Percentiles rank a stretch among this genome's conserved stretches.
Evolutionary conservation across 2,329 filamentous ascomycete genomes (phyloP).

Genomic region (Aureobasidium sp.): DNA sequence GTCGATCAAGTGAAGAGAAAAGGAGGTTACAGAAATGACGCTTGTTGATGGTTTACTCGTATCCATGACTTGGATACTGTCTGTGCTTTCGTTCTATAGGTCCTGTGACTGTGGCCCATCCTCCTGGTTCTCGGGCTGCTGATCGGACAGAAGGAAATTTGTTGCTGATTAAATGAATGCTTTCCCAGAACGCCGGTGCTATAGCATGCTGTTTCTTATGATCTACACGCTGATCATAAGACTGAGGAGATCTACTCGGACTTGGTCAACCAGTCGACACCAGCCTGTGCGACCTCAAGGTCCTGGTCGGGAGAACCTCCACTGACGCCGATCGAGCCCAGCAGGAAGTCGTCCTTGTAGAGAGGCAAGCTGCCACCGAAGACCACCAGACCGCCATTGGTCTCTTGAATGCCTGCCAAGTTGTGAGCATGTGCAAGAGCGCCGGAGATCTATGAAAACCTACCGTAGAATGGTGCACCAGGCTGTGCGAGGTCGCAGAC

Average conservation of each 20-base stretch:
- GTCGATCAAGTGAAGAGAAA: not conserved
- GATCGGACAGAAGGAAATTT: not conserved
- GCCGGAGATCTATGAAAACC: not conserved
- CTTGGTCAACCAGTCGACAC: conserved; percentile 4
- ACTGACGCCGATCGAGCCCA: conserved; percentile 22
- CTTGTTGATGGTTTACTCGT: not conserved
- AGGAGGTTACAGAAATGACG: not conserved
- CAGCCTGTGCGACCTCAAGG: conserved; percentile 14
- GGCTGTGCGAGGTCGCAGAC: conserved; percentile 21
- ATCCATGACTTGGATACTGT: not conserved
- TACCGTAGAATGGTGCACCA: conserved; percentile 12
- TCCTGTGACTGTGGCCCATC: not conserved
- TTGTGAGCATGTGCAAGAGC: not conserved
- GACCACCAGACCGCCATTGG: conserved; percentile 22
- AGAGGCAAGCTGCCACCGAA: conserved; percentile 22
- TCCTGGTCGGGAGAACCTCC: conserved; percentile 22
- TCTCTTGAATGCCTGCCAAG: conserved; percentile 17
- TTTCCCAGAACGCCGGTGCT: not conserved
- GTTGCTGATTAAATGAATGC: not conserved
- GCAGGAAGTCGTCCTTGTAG: conserved; percentile 18
- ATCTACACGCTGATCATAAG: not conserved
- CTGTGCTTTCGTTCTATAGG: not conserved
- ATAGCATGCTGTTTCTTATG: not conserved
- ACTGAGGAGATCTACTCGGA: not conserved
- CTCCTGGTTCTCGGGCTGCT: not conserved